Base-by-base conservation (phyloP, 495 filamentous ascomycete species). In the Xylona heveae region DNA sequence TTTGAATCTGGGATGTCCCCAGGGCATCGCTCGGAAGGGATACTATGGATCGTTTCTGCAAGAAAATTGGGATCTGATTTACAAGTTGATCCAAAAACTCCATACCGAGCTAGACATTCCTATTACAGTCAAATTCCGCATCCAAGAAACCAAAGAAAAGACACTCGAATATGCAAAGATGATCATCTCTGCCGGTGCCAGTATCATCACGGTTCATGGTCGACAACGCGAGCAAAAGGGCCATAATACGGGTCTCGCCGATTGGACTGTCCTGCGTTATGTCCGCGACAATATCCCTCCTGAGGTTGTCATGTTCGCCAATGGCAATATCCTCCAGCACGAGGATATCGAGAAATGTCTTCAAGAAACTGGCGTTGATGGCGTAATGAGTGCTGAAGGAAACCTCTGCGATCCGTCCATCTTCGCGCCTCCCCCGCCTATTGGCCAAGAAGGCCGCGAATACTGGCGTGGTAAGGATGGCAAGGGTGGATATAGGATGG, bases 1-100 rank as follows among this genome's bases (percentile, higher is more conserved):
- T 49, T 56, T 99, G 40, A 99, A 99, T 47, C 64, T 99, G 1
- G 88, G 88, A n/a, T 99, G 88, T 56, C 88, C 88, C 1, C 88
- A 99, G 46, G 83, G 84, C 1, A 99, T 99, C 35, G 88, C 88
- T 20, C 64, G 64, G 42, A 78, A 71, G 43, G 88, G 88, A 3
- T 72, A 78, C 44, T 99, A 99, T 45, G 88, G 88, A 6, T 72
- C 83, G 6, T 97, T 93, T 44, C 53, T 99, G 24, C 88, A 99
- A 45, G 88, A 99, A 49, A 76, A 95, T 37, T 82, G 80, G 64
- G 64, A 68, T 14, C 55, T 91, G 25, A 78, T 99, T 31, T 73
- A 70, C 40, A 58, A 58, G 5, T 53, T 99, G 33, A 82, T 99
- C 38, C 70, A 72, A 34, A 78, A 53, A 7, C 60, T 94, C 14